Evolutionary conservation across 495 filamentous ascomycete genomes (phyloP), one percentile per base, ranked within the genome.

Genomic region (Talaromyces thailandensis): DNA sequence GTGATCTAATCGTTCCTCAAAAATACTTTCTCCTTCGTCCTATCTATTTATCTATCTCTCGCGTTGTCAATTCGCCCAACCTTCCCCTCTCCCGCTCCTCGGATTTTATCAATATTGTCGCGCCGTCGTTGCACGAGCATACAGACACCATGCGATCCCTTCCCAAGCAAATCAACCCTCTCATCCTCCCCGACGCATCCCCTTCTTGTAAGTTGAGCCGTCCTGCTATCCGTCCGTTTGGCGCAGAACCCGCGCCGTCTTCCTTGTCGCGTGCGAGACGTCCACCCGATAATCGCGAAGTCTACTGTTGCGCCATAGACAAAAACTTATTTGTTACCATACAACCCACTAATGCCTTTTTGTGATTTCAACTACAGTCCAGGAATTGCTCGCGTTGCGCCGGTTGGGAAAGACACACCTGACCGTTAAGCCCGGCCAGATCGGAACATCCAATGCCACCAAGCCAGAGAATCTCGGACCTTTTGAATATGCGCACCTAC

Each of bases 401-500:
- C 88, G 92, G 58, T 81, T 98, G 26, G 95, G 94, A 43, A 92
- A 96, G 76, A 98, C 94, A 6, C 86, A 95, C 71, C 81, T 98
- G 61, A 82, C 86, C 16, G 88, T 91, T n/a, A 93, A 91, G 75
- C 81, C 83, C 69, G 80, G 84, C 66, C 75, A 88, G 71, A 72
- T 86, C 62, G 80, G 86, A 70, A 79, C 83, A 50, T 78, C 80
- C 64, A 85, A 88, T 82, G 81, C 85, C 68, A 84, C 84, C 65
- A 82, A 86, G 77, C 73, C 83, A 4, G 84, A 89, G 69, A 88
- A 87, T 65, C 72, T 93, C 57, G 91, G 91, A 35, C 83, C 84
- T 26, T 97, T 98, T 70, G 93, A 96, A 74, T 98, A 98, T 74
- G 94, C 92, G 67, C 94, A 98, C 69, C 81, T 98, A 53, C 88